Conservation (phyloP, 2,329 filamentous ascomycete genomes). For the Arachnomyces sp. region DNA sequence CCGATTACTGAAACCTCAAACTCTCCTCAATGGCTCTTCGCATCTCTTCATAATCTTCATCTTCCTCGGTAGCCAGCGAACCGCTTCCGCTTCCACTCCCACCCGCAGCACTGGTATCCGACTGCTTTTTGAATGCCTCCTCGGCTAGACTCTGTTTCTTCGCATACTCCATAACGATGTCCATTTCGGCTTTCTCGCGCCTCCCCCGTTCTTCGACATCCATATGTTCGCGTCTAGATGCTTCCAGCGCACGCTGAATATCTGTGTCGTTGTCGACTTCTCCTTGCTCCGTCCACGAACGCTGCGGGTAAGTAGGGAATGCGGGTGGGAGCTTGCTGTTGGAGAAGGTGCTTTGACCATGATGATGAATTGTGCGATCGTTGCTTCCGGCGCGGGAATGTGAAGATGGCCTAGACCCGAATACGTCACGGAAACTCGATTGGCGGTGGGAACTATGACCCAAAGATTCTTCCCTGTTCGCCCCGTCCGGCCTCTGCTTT, state of each 20-base stretch:
- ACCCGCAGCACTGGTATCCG: too few relatives aligned
- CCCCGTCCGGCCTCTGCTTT: conserved; percentile 65
- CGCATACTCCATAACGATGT: conserved; percentile 67
- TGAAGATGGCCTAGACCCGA: conserved; percentile 2
- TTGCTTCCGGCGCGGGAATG: background rate
- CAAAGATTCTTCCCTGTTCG: conserved; percentile 55
- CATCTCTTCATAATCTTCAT: too few relatives aligned
- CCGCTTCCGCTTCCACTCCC: too few relatives aligned
- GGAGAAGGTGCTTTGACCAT: background rate
- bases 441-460: conserved; percentile 18
- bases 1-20: too few relatives aligned
- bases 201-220: conserved; percentile 40
- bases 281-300: too few relatives aligned
- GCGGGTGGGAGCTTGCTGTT: background rate
- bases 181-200: conserved; percentile 55
- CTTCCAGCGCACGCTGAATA: conserved; percentile 22
- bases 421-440: background rate
- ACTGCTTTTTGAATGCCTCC: background rate
- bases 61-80: too few relatives aligned
- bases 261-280: conserved; percentile 17
- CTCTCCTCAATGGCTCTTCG: too few relatives aligned
- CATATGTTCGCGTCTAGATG: conserved; percentile 22
- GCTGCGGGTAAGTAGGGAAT: background rate
- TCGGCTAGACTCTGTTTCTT: conserved; percentile 61
- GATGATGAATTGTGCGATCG: background rate